Conservation (phyloP, 2,329 filamentous ascomycete species). For the Fusarium anguioides region DNA sequence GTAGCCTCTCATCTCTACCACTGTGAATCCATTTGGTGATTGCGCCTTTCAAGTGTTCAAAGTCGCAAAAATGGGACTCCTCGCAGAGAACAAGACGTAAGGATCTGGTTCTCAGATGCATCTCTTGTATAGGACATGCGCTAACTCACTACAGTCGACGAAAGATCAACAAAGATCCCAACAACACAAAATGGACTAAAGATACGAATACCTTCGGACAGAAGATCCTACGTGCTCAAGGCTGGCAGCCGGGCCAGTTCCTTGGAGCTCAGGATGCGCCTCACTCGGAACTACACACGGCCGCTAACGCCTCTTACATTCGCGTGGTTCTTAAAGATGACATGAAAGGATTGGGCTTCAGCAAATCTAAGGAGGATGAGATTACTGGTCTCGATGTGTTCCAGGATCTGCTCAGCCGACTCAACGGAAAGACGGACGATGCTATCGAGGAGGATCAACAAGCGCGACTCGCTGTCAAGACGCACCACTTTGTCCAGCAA, state of each 20-base stretch:
- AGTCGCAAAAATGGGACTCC: constrained; percentile 50
- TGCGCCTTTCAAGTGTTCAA: constrained; percentile 12
- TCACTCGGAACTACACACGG: constrained; percentile 80
- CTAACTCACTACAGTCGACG: constrained; percentile 50
- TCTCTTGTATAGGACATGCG: neutral
- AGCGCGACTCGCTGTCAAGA: constrained; percentile 74
- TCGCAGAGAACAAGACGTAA: constrained; percentile 52
- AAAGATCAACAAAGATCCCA: constrained; percentile 90
- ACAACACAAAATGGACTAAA: constrained; percentile 93
- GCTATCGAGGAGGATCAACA: constrained; percentile 76
- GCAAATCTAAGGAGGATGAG: constrained; percentile 77
- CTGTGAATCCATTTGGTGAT: constrained; percentile 12
- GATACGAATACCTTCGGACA: constrained; percentile 88
- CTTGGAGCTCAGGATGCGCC: constrained; percentile 82
- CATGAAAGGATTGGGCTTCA: constrained; percentile 88
- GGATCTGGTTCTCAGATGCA: neutral
- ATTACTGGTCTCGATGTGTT: constrained; percentile 89
- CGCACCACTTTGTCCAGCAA: constrained; percentile 77
- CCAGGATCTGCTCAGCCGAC: constrained; percentile 83
- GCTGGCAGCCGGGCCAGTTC: constrained; percentile 87
- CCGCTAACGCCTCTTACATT: constrained; percentile 86
- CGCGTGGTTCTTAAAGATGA: constrained; percentile 89
- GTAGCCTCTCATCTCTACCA: constrained; percentile 20
- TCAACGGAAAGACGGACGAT: constrained; percentile 89
- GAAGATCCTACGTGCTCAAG: constrained; percentile 86